A percentile compares a stretch with the other conserved stretches of the same genome.
Evolutionary conservation across 2,329 filamentous ascomycete species (phyloP).

Genomic region (Hypomyces rosellus): DNA sequence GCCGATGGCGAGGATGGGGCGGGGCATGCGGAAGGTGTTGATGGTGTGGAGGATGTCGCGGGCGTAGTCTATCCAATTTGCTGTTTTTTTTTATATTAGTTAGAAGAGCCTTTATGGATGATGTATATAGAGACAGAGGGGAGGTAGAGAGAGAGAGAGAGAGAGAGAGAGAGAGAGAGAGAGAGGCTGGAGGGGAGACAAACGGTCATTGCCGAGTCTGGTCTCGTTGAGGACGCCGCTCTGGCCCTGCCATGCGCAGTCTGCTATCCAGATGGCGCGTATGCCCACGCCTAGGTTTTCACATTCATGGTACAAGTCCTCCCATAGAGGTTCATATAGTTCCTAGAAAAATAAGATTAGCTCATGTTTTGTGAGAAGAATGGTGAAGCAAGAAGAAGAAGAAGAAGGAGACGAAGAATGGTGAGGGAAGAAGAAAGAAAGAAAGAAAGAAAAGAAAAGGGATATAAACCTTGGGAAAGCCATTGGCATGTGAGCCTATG

Average conservation of each 20-base stretch:
- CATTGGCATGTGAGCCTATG: slow-evolving; percentile 83
- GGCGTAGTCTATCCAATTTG: slow-evolving; percentile 78
- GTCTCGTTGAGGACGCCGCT: slow-evolving; percentile 73
- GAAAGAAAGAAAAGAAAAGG: no score
- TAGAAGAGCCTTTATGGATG: neutral
- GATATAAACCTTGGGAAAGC: slow-evolving; percentile 69
- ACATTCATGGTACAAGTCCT: slow-evolving; percentile 61
- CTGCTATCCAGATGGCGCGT: slow-evolving; percentile 81
- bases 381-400: neutral
- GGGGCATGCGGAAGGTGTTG: slow-evolving; percentile 74
- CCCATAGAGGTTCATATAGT: slow-evolving; percentile 87
- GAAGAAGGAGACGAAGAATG: no score
- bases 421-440: neutral
- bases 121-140: neutral
- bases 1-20: slow-evolving; percentile 75
- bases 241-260: slow-evolving; percentile 77
- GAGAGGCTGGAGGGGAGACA: slow-evolving; percentile 22
- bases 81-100: slow-evolving; percentile 38
- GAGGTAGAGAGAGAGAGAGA: neutral
- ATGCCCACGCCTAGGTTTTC: slow-evolving; percentile 60
- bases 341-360: slow-evolving; percentile 47
- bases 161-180: neutral
- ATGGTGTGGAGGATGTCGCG: slow-evolving; percentile 80
- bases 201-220: slow-evolving; percentile 77
- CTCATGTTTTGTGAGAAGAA: neutral